Base-by-base conservation (phyloP, 2,329 filamentous ascomycete genomes). In the Arthrobotrys sinensis region DNA sequence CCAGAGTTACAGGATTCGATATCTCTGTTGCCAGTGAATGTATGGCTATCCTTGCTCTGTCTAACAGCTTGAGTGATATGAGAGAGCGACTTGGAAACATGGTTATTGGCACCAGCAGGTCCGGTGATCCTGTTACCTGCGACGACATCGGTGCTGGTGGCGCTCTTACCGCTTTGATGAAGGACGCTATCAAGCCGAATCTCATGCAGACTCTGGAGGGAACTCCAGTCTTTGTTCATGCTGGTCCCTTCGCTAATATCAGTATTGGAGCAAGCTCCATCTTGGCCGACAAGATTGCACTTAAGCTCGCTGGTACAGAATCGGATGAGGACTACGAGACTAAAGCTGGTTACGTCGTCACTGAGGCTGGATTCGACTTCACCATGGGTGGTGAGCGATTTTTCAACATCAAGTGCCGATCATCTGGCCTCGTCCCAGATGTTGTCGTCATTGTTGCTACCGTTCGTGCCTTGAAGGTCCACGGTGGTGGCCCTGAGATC, bases 321-420 rank as follows among this genome's bases (percentile, higher is more conserved):
- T 89, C 91, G 4, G 95, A 97, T 80, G 96, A 98, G 86, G 90
- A 96, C 82, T 89, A 94, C 83, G 87, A 90, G 63, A 87, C 91
- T 81, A 95, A 96, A 87, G 90, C 92, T 34, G 96, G 96, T 8
- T 98, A 96, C 82, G 95, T 97, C 21, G 91, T 99, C 43, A 99
- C 96, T 1, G 96, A 99, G 85, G 95, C 96, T 66, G 96, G 96
- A 8, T 99, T 99, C 85, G 96, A 99, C 85, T 99, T 99, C 86
- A 98, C 96, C 82, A 99, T 99, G 96, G 96, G 96, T 80, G 96
- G 96, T 80, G 96, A 99, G 88, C 92, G 96, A 65, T 99, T 99
- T 89, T 98, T 99, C 90, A 98, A 99, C 87, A 98, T 99, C 88
- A 99, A 99, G 88, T 98, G 96, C 87, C 92, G 96, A 78, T 92